Evolutionary conservation across 83 land plant genomes (phyloP).

Genomic region (Picea mariana): DNA sequence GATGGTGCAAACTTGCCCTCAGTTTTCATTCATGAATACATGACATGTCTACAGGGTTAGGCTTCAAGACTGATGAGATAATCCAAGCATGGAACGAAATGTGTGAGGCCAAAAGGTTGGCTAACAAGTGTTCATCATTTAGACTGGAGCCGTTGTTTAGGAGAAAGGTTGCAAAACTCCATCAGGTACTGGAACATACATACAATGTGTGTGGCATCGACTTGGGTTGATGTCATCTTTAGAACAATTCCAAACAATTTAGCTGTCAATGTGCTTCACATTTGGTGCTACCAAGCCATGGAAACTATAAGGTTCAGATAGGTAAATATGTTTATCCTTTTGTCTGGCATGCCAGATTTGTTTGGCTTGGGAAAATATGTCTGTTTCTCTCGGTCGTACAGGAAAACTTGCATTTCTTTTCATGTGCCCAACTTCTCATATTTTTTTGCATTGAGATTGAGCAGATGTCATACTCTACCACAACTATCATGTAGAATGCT

Average conservation of each 20-base stretch:
- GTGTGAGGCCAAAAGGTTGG: slow-evolving; percentile 79
- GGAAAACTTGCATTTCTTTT: too few relatives aligned
- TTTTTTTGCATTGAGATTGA: too few relatives aligned
- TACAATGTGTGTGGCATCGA: slow-evolving; percentile 14
- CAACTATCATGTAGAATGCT: too few relatives aligned
- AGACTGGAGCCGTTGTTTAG: slow-evolving; percentile 65
- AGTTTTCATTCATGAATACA: neutral
- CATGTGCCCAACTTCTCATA: too few relatives aligned
- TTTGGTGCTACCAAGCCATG: neutral
- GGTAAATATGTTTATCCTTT: too few relatives aligned
- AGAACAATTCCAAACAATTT: neutral
- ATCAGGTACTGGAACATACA: slow-evolving; percentile 55
- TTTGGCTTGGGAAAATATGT: too few relatives aligned
- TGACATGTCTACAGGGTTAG: slow-evolving; percentile 40
- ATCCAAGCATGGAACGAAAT: slow-evolving; percentile 82
- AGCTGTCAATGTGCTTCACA: neutral
- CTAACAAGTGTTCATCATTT: slow-evolving; percentile 49
- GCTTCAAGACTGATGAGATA: slow-evolving; percentile 73
- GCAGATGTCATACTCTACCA: too few relatives aligned
- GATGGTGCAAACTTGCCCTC: neutral
- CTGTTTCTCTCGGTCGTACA: too few relatives aligned
- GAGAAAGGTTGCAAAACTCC: slow-evolving; percentile 55
- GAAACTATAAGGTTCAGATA: too few relatives aligned
- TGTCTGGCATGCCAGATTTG: too few relatives aligned
- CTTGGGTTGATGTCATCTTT: slow-evolving; percentile 5